Conservation (phyloP, 2,329 filamentous ascomycete genomes). For the Nectriaceae sp. region DNA sequence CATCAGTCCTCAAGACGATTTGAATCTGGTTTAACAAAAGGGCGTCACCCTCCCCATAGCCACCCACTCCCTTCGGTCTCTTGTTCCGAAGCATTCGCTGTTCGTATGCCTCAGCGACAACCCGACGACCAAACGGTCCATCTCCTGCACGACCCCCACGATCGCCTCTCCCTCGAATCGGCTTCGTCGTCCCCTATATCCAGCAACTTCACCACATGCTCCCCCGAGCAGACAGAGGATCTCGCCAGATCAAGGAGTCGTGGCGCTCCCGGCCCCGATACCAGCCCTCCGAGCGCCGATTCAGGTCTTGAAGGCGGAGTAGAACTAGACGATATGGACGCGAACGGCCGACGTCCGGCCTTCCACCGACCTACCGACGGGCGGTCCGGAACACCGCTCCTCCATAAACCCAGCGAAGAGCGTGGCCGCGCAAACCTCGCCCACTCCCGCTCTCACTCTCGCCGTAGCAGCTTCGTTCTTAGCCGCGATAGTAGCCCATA, state of each 20-base stretch:
- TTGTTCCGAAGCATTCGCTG: too few relatives aligned
- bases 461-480: slow-evolving; percentile 14
- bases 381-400: slow-evolving; percentile 45
- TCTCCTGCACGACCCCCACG: slow-evolving; percentile 17
- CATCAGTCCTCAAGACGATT: too few relatives aligned
- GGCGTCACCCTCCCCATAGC: too few relatives aligned
- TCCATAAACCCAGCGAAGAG: slow-evolving; percentile 37
- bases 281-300: slow-evolving; percentile 28
- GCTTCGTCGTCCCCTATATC: slow-evolving; percentile 4
- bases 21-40: too few relatives aligned
- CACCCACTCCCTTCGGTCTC: too few relatives aligned
- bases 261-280: slow-evolving; percentile 24
- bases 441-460: slow-evolving; percentile 12
- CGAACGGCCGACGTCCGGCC: slow-evolving; percentile 45
- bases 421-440: slow-evolving; percentile 25
- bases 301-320: slow-evolving; percentile 27
- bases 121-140: slow-evolving; percentile 23
- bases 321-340: slow-evolving; percentile 41
- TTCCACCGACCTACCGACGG: slow-evolving; percentile 49
- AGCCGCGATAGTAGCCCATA: slow-evolving; percentile 28
- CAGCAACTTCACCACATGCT: slow-evolving; percentile 32
- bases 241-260: slow-evolving; percentile 26
- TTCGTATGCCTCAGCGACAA: slow-evolving; percentile 24
- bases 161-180: slow-evolving; percentile 16
- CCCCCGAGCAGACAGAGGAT: slow-evolving; percentile 13